phyloP scores from a whole-genome alignment of 2,329 filamentous ascomycete species.

The Neoscytalidium dimidiatum region DNA sequence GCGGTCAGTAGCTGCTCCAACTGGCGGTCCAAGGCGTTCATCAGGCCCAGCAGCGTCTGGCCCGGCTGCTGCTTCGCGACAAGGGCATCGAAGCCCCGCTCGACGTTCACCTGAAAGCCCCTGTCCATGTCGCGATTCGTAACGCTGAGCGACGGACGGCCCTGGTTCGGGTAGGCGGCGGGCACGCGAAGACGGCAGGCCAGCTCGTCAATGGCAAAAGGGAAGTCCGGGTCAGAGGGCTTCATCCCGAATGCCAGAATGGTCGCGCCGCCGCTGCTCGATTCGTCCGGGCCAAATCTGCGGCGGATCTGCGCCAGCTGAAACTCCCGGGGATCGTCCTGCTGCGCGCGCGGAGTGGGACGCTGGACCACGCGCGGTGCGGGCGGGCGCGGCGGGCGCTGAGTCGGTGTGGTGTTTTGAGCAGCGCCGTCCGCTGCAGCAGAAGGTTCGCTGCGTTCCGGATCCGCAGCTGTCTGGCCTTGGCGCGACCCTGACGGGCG shows the following conservation, averaged over 20 bases:
- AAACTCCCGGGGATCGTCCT: slow-evolving; percentile 69
- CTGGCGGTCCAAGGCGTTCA: slow-evolving; percentile 71
- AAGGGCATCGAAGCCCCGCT: slow-evolving; percentile 70
- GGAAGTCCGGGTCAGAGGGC: slow-evolving; percentile 82
- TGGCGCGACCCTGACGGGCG: neutral
- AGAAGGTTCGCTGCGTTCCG: slow-evolving; percentile 16
- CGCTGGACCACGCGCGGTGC: slow-evolving; percentile 62
- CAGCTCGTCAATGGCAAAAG: slow-evolving; percentile 71
- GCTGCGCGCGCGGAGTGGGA: slow-evolving; percentile 66
- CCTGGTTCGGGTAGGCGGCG: slow-evolving; percentile 58
- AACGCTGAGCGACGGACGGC: slow-evolving; percentile 61
- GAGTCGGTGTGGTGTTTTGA: slow-evolving; percentile 26
- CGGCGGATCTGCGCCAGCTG: slow-evolving; percentile 72
- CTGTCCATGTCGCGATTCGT: slow-evolving; percentile 70
- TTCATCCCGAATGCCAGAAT: slow-evolving; percentile 65
- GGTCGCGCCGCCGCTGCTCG: slow-evolving; percentile 53
- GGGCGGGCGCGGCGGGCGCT: slow-evolving; percentile 18
- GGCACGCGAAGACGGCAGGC: slow-evolving; percentile 70
- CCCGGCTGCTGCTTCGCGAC: slow-evolving; percentile 54
- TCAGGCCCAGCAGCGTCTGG: slow-evolving; percentile 64
- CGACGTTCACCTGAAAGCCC: slow-evolving; percentile 75
- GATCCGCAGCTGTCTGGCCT: slow-evolving; percentile 20
- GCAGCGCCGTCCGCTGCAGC: slow-evolving; percentile 5
- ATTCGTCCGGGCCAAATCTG: slow-evolving; percentile 60
- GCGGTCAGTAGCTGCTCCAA: slow-evolving; percentile 70